Evolutionary conservation across 2,329 filamentous ascomycete species (phyloP).

Genomic region (Tympanopsis confertula): DNA sequence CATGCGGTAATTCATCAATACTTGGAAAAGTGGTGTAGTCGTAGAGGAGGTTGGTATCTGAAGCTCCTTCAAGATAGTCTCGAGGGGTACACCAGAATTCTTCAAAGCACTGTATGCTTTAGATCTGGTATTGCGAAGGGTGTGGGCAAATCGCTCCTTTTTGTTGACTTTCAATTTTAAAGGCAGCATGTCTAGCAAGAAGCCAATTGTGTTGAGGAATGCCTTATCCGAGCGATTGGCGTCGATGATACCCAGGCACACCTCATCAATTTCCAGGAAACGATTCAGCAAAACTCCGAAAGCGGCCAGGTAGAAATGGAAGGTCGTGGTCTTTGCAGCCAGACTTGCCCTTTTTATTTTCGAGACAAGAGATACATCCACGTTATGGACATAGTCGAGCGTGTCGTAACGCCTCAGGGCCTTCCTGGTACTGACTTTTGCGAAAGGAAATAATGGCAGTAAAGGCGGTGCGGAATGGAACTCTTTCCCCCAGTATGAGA

Average conservation of each 20-base stretch:
- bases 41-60: slow-evolving; percentile 4
- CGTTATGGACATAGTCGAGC: slow-evolving; percentile 3
- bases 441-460: slow-evolving; percentile 12
- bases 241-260: slow-evolving; percentile 28
- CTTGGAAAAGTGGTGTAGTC: slow-evolving; percentile 9
- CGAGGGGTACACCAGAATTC: slow-evolving; percentile 16
- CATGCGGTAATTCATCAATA: slow-evolving; percentile 8
- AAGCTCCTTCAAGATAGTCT: slow-evolving; percentile 17
- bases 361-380: slow-evolving; percentile 4
- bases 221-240: slow-evolving; percentile 16
- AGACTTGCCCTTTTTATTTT: slow-evolving; percentile 6
- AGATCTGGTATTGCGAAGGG: slow-evolving; percentile 1
- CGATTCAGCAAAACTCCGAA: slow-evolving; percentile 16
- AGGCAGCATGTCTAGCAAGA: slow-evolving; percentile 25
- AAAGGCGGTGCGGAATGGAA: slow-evolving; percentile 7
- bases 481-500: slow-evolving; percentile 1
- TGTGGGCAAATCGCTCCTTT: slow-evolving; percentile 6
- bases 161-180: slow-evolving; percentile 13
- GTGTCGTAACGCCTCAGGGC: slow-evolving; percentile 5
- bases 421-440: slow-evolving; percentile 7
- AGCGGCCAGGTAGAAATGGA: slow-evolving; percentile 21
- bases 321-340: slow-evolving; percentile 7
- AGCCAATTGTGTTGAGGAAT: slow-evolving; percentile 16
- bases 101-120: slow-evolving; percentile 8
- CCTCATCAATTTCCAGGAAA: slow-evolving; percentile 12